Evolutionary conservation across 2,329 filamentous ascomycete genomes (phyloP), one percentile per base, ranked within the genome.

Genomic region (Fusarium sp.): DNA sequence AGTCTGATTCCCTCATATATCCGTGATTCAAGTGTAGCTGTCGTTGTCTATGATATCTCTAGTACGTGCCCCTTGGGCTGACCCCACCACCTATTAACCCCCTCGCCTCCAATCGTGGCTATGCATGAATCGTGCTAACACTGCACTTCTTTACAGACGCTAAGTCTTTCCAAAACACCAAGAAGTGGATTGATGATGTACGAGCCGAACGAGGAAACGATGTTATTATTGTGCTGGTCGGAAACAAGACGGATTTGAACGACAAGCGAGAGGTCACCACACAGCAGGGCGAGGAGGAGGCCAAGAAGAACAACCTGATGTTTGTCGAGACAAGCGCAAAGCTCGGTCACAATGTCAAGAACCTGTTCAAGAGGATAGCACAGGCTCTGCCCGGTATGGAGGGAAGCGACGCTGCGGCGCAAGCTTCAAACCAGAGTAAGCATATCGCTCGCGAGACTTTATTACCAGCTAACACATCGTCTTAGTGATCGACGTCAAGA

Each of bases 161-260:
- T 70, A 98, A 98, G 83, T 97, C 94, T 25, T 99, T 99, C 85
- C 92, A 98, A 80, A 98, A 99, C 83, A 99, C 96, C 57, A 91
- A 94, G 78, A 99, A 99, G 87, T 99, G 97, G 96, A 97, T 99
- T 73, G 96, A 99, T 79, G 96, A 99, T 79, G 96, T 99, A 62
- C 90, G 96, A 68, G 95, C 94, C 54, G 96, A 99, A 85, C 90
- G 96, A 77, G 96, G 96, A 54, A 97, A 97, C 85, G 96, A 99
- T 82, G 97, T 99, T 66, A 99, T 99, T 77, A 98, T 99, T 77
- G 96, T 99, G 48, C 85, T 99, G 48, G 97, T 99, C 41, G 96
- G 96, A 73, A 99, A 99, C 87, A 99, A 99, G 90, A 99, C 96
- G 46, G 96, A 99, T 86, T 83, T 99, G 81, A 97, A 96, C 81